Percentiles rank a stretch among this genome's conserved stretches.
phyloP scores from a whole-genome alignment of 495 filamentous ascomycete species.

The Lophiostoma macrostomum region DNA sequence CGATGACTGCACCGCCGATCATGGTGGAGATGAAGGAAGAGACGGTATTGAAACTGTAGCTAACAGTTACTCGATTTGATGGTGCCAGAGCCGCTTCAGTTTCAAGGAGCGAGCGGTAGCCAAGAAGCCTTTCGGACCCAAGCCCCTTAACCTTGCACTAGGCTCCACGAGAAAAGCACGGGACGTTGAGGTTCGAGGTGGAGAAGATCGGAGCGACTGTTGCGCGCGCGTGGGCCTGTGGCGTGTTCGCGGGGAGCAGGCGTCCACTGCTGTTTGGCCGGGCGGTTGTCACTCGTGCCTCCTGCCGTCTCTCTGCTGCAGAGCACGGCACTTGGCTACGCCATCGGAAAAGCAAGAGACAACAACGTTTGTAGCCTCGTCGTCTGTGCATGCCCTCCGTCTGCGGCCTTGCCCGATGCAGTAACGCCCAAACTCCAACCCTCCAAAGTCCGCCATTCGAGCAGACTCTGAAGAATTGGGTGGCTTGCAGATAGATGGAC shows the following conservation, averaged over 20 bases:
- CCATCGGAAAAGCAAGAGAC: no score
- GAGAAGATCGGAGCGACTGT: conserved; percentile 21
- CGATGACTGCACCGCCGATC: not conserved
- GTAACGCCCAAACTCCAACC: no score
- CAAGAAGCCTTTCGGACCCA: not conserved
- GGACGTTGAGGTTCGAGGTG: not conserved
- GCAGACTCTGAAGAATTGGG: no score
- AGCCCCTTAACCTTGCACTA: no score
- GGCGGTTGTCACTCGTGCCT: no score
- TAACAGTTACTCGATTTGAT: not conserved
- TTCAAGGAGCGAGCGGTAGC: conserved; percentile 9
- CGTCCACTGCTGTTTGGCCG: no score
- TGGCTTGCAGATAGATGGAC: conserved; percentile 23
- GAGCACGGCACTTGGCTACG: no score
- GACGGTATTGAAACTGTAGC: not conserved
- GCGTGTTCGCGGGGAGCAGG: conserved; percentile 10
- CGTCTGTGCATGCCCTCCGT: no score
- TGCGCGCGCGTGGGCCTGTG: conserved; percentile 7
- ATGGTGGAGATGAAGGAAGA: conserved; percentile 7
- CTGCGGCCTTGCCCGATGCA: no score
- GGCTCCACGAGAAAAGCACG: not conserved
- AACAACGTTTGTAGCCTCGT: no score
- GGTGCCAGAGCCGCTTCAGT: conserved; percentile 5
- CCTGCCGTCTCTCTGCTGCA: no score
- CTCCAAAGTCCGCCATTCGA: no score